phyloP scores from a whole-genome alignment of 805 yeast genomes.

The Kodamaea lidongshanica region DNA sequence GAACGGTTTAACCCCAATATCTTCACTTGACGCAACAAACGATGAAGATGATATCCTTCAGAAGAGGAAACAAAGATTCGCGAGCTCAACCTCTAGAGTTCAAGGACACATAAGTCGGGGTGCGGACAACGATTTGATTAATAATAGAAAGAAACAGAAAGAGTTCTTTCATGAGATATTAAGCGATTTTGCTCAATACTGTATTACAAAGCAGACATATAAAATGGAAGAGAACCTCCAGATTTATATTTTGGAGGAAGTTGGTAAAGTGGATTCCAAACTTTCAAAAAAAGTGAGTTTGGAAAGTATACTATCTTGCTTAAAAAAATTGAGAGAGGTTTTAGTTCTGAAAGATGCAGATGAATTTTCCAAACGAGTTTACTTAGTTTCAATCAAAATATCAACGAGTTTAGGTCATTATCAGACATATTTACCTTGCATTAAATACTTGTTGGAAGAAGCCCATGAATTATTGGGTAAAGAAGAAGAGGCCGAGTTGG shows the following conservation, averaged over 20 bases:
- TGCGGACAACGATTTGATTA: constrained; percentile 44
- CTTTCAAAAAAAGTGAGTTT: constrained; percentile 9
- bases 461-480: constrained; percentile 13
- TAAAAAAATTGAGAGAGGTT: constrained; percentile 53
- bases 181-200: constrained; percentile 21
- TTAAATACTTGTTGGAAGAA: constrained; percentile 34
- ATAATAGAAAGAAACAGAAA: constrained; percentile 36
- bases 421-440: constrained; percentile 50
- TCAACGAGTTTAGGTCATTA: constrained; percentile 42
- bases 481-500: constrained; percentile 35
- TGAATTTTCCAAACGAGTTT: constrained; percentile 41
- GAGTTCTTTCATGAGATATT: constrained; percentile 36
- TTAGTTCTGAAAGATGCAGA: constrained; percentile 33
- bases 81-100: no score
- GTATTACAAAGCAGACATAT: constrained; percentile 18
- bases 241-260: no score
- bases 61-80: no score
- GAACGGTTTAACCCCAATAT: no score
- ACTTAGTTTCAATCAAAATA: constrained; percentile 41
- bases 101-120: constrained; percentile 61
- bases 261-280: neutral
- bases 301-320: constrained; percentile 23
- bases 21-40: no score
- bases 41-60: no score
- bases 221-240: constrained; percentile 3